phyloP scores from a whole-genome alignment of 2,329 filamentous ascomycete genomes.

The Cercospora beticola region DNA sequence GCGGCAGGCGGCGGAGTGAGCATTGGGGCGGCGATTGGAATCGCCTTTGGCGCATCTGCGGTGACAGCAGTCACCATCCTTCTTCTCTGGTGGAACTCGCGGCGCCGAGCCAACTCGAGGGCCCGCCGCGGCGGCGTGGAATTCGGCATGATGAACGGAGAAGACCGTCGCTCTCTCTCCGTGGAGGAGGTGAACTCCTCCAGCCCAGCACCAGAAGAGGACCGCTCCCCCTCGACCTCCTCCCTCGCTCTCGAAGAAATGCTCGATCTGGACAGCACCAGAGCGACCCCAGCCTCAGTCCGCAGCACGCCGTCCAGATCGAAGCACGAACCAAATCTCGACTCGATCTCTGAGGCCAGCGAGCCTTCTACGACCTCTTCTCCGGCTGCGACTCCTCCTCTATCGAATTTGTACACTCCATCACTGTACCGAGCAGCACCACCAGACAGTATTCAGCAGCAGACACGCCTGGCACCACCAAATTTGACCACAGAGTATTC shows the following conservation, averaged over 20 bases:
- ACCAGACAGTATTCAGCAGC: slow-evolving; percentile 3
- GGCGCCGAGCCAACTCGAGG: background rate
- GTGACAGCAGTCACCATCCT: background rate
- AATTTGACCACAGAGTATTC: slow-evolving; percentile 10
- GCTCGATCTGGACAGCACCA: background rate
- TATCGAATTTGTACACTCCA: slow-evolving; percentile 1
- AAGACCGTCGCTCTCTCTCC: background rate
- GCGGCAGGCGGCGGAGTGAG: background rate
- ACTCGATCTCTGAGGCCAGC: background rate
- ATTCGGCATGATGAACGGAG: background rate
- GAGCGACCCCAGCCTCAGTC: background rate
- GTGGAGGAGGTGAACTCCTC: background rate
- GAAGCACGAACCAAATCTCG: background rate
- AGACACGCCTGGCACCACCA: background rate
- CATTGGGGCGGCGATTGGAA: background rate
- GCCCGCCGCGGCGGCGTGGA: background rate
- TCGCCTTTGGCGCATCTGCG: slow-evolving; percentile 1
- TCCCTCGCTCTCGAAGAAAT: background rate
- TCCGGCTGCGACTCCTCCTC: background rate
- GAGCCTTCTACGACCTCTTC: background rate
- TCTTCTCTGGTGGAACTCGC: background rate
- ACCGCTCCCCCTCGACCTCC: background rate
- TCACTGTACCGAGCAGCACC: slow-evolving; percentile 7
- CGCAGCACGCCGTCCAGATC: background rate
- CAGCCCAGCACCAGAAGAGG: background rate